Conservation (phyloP, 345 rosid genomes). For the Geranium rotundifolium region DNA sequence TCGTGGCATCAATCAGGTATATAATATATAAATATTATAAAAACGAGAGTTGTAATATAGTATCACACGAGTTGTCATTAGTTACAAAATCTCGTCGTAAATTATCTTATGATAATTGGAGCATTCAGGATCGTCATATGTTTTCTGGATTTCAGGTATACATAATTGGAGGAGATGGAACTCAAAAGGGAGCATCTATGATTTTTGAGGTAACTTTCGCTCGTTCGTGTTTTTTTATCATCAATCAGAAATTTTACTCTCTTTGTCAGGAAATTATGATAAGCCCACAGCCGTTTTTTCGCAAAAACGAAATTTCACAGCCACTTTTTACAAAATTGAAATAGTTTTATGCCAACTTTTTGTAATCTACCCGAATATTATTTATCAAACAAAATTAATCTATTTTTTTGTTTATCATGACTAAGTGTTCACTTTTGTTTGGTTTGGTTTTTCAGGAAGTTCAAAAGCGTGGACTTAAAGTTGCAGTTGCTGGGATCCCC, state of each 20-base stretch:
- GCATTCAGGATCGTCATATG: slow-evolving; percentile 2
- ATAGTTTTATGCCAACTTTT: neutral
- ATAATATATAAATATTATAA: too few relatives aligned
- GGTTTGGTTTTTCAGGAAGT: slow-evolving; percentile 38
- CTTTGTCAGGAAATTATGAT: neutral
- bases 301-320: too few relatives aligned
- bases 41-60: too few relatives aligned
- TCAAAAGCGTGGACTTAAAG: slow-evolving; percentile 68
- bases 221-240: neutral
- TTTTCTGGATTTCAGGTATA: slow-evolving; percentile 37
- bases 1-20: slow-evolving; percentile 36
- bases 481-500: too few relatives aligned
- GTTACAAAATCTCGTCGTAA: too few relatives aligned
- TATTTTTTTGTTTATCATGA: neutral
- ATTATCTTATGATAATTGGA: neutral
- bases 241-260: neutral
- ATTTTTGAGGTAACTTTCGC: slow-evolving; percentile 45
- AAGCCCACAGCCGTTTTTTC: neutral
- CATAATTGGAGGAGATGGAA: slow-evolving; percentile 84
- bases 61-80: too few relatives aligned
- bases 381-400: neutral
- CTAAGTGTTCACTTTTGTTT: slow-evolving; percentile 5
- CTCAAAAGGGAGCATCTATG: slow-evolving; percentile 60
- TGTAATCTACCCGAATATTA: neutral
- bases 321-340: too few relatives aligned